phyloP scores from a whole-genome alignment of 164 flowering plant genomes.

The Akebia trifoliata region DNA sequence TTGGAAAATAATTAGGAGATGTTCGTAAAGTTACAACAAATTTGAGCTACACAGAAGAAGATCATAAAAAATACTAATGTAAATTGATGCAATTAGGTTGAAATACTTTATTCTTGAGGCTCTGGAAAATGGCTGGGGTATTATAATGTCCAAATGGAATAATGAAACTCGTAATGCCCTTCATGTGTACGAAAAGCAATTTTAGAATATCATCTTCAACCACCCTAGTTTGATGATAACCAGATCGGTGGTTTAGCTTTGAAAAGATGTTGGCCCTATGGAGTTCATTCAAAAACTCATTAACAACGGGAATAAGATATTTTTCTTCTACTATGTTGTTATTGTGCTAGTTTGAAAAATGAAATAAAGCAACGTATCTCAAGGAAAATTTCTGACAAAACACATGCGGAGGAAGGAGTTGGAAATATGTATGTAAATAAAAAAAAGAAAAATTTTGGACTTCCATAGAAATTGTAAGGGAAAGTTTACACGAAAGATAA shows the following conservation, averaged over 20 bases:
- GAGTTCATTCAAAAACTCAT: slow-evolving; percentile 1
- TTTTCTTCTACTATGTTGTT: neutral
- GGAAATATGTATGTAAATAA: too few species aligned
- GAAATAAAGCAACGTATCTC: too few species aligned
- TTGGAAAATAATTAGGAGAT: neutral
- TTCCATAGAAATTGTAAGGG: too few species aligned
- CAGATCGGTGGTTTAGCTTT: neutral
- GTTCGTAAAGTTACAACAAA: neutral
- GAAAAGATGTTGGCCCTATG: neutral
- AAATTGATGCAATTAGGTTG: neutral
- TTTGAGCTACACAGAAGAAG: neutral
- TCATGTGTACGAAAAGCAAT: neutral
- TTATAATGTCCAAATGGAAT: neutral
- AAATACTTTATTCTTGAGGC: neutral
- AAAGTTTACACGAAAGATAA: too few species aligned
- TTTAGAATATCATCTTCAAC: neutral
- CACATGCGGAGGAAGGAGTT: too few species aligned
- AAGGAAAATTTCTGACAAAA: too few species aligned
- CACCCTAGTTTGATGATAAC: neutral
- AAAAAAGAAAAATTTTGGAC: too few species aligned
- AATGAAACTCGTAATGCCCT: neutral
- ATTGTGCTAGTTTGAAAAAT: too few species aligned
- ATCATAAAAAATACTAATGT: neutral
- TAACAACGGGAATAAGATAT: neutral
- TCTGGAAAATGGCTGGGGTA: neutral